These are phyloP conservation scores for Sporothrix humicola DNA, from an alignment of 2,329 filamentous ascomycete species.

Conservation along the genomic window DNA sequence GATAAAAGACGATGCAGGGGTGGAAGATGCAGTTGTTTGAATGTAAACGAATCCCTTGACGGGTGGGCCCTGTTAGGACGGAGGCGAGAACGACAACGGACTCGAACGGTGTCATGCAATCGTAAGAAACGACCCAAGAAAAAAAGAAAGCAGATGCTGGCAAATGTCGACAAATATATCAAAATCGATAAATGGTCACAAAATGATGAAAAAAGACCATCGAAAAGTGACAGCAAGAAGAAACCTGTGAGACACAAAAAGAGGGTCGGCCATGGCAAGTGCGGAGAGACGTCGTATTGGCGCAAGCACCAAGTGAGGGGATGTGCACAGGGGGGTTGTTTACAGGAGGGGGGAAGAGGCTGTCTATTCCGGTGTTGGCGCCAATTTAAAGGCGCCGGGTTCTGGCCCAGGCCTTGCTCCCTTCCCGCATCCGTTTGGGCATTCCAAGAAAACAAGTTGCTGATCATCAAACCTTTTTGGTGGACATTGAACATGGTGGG, in stretches of 20 bases:
- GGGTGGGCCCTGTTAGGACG: neutral
- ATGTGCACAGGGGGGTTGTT: neutral
- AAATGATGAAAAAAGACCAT: neutral
- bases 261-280: constrained; percentile 15
- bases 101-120: neutral
- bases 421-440: neutral
- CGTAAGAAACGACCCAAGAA: neutral
- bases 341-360: neutral
- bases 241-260: constrained; percentile 23
- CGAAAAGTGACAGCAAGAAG: neutral
- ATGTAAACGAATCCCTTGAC: neutral
- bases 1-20: neutral
- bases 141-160: no score
- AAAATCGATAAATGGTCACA: neutral
- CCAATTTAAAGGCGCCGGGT: neutral
- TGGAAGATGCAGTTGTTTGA: neutral
- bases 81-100: neutral
- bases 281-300: neutral
- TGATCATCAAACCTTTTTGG: neutral
- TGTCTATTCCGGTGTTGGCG: neutral
- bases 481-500: no score
- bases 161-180: neutral
- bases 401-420: constrained; percentile 2
- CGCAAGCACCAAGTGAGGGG: neutral
- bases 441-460: constrained; percentile 9